A percentile compares a stretch with the other conserved stretches of the same genome.
These are phyloP conservation scores for Lunularia cruciata DNA, from an alignment of 225 moss, liverwort and hornwort genomes.

Conservation along the genomic window DNA sequence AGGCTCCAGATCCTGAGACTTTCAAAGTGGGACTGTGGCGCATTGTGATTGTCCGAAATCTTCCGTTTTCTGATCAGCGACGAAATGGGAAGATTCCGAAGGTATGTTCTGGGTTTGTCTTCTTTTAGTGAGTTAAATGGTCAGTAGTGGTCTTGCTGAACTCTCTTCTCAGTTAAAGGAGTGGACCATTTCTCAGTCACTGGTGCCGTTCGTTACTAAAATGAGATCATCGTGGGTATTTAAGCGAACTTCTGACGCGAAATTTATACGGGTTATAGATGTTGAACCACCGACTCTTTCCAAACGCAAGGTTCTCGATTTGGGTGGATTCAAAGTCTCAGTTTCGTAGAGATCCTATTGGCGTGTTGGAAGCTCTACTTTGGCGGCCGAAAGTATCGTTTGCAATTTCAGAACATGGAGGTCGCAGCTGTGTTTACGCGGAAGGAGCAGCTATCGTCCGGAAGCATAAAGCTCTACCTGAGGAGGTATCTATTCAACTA, in stretches of 20 bases:
- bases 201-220: neutral
- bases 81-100: slow-evolving; percentile 97
- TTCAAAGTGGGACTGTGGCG: slow-evolving; percentile 81
- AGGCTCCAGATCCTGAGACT: slow-evolving; percentile 42
- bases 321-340: slow-evolving; percentile 99
- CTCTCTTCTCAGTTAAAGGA: neutral
- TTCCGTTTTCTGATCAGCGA: slow-evolving; percentile 89
- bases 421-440: slow-evolving; percentile 81
- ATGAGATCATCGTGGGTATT: no score
- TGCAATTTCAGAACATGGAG: slow-evolving; percentile 93
- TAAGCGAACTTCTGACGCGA: no score
- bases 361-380: slow-evolving; percentile 82
- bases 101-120: slow-evolving; percentile 18
- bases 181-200: neutral
- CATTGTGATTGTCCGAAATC: slow-evolving; percentile 74
- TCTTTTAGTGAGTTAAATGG: neutral
- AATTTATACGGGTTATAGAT: slow-evolving; percentile 35
- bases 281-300: slow-evolving; percentile 88
- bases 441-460: slow-evolving; percentile 82
- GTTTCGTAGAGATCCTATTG: slow-evolving; percentile 91
- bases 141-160: no score
- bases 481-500: slow-evolving; percentile 76
- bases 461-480: slow-evolving; percentile 86
- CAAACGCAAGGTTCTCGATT: slow-evolving; percentile 79
- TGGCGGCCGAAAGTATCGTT: slow-evolving; percentile 64